These are phyloP conservation scores for Neurospora tetraspora DNA, from an alignment of 495 filamentous ascomycete species.

Conservation along the genomic window DNA sequence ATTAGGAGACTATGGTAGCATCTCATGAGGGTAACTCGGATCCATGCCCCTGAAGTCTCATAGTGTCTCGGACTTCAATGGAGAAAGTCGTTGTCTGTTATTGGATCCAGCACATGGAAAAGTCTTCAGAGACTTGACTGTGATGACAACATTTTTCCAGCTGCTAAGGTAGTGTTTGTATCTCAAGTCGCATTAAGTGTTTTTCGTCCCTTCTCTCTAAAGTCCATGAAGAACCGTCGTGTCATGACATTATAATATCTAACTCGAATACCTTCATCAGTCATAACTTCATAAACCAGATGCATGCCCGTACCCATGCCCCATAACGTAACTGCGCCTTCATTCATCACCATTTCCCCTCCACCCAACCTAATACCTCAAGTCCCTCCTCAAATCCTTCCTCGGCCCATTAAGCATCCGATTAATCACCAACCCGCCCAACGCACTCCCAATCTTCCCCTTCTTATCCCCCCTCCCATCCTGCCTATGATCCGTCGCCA, in stretches of 20 bases:
- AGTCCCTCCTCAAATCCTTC: conserved; percentile 12
- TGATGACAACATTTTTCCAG: not conserved
- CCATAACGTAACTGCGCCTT: not conserved
- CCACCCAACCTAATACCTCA: not conserved
- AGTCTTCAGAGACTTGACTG: not conserved
- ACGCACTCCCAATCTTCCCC: conserved; percentile 9
- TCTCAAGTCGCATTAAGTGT: not conserved
- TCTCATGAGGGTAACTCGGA: not conserved
- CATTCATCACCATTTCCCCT: not conserved
- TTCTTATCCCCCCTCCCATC: conserved; percentile 3
- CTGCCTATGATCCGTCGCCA: conserved; percentile 14
- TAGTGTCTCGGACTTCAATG: not conserved
- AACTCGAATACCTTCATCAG: not conserved
- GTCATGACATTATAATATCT: not conserved
- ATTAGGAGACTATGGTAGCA: not conserved
- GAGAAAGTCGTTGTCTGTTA: not conserved
- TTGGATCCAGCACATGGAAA: not conserved
- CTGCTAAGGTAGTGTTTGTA: not conserved
- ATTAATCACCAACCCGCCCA: conserved; percentile 21
- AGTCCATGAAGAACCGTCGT: not conserved
- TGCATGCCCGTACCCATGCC: not conserved
- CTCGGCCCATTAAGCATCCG: conserved; percentile 21
- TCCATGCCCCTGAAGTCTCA: not conserved
- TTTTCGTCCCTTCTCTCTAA: not conserved
- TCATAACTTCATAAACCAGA: not conserved